Conservation (phyloP, 2,329 filamentous ascomycete species). For the Clonostachys rhizophaga region DNA sequence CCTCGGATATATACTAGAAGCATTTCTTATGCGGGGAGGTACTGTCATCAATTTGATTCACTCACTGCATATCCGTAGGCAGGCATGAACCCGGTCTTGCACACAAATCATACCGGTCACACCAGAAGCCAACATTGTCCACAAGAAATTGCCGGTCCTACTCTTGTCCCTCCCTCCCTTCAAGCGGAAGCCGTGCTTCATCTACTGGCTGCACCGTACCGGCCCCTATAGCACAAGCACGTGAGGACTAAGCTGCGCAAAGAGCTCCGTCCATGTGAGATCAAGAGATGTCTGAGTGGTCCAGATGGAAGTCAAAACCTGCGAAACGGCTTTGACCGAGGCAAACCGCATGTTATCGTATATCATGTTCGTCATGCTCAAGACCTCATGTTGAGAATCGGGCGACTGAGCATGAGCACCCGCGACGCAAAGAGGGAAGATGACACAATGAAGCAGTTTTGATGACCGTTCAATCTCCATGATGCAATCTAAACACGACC, state of each 20-base stretch:
- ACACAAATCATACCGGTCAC: too few species aligned
- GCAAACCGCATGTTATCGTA: slow-evolving; percentile 23
- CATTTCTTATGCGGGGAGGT: too few species aligned
- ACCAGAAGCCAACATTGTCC: too few species aligned
- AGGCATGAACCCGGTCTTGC: too few species aligned
- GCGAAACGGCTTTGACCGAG: slow-evolving; percentile 27
- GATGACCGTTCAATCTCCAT: slow-evolving; percentile 24
- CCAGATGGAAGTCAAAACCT: slow-evolving; percentile 13
- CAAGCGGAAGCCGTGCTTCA: too few species aligned
- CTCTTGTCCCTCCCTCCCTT: too few species aligned
- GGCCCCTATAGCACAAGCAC: slow-evolving; percentile 12
- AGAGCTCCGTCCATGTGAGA: slow-evolving; percentile 14
- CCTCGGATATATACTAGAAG: too few species aligned
- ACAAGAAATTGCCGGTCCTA: too few species aligned
- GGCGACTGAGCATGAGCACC: slow-evolving; percentile 23
- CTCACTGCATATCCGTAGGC: too few species aligned
- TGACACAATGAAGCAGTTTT: slow-evolving; percentile 29
- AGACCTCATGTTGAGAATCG: slow-evolving; percentile 15
- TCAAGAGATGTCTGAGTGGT: slow-evolving; percentile 3
- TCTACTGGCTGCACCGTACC: not conserved
- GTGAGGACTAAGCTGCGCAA: slow-evolving; percentile 11
- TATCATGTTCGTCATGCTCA: slow-evolving; percentile 11
- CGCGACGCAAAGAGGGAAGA: slow-evolving; percentile 28
- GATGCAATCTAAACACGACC: slow-evolving; percentile 26
- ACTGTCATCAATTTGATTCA: too few species aligned